phyloP scores from a whole-genome alignment of 1,284 basidiomycete species.

The Farysia itapuensis region DNA sequence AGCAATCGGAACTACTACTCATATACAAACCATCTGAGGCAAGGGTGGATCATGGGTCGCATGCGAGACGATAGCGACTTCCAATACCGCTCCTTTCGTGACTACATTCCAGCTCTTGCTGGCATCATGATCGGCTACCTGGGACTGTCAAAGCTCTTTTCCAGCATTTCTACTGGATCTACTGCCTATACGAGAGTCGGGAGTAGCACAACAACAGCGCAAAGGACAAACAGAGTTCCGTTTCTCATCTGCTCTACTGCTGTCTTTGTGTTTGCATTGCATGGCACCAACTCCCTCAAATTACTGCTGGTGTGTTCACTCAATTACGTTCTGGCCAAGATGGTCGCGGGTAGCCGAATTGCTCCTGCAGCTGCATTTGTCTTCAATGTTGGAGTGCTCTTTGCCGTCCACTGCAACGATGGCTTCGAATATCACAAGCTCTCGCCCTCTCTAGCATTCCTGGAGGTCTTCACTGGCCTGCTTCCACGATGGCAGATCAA shows the following conservation, averaged over 20 bases:
- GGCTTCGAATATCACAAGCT: constrained; percentile 74
- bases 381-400: constrained; percentile 75
- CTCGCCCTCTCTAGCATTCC: constrained; percentile 65
- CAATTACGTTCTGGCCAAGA: constrained; percentile 70
- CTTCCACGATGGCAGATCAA: constrained; percentile 88
- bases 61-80: constrained; percentile 61
- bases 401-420: constrained; percentile 74
- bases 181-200: constrained; percentile 5
- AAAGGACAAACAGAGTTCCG: constrained; percentile 63
- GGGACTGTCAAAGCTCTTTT: constrained; percentile 49
- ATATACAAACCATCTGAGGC: constrained; percentile 68
- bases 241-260: constrained; percentile 67
- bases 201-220: neutral
- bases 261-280: constrained; percentile 75
- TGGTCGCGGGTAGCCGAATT: constrained; percentile 60
- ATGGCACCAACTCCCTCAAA: constrained; percentile 82
- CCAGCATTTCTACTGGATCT: constrained; percentile 3
- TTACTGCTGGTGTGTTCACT: constrained; percentile 70
- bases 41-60: constrained; percentile 64
- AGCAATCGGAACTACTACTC: constrained; percentile 71
- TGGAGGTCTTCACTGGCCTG: constrained; percentile 73
- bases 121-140: constrained; percentile 53
- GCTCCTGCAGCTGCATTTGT: constrained; percentile 68
- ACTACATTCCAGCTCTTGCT: constrained; percentile 52
- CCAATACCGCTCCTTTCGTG: constrained; percentile 61